Percentiles rank a stretch among this genome's conserved stretches.
Conservation (phyloP, 179 eudicot species). For the Silene vulgaris region DNA sequence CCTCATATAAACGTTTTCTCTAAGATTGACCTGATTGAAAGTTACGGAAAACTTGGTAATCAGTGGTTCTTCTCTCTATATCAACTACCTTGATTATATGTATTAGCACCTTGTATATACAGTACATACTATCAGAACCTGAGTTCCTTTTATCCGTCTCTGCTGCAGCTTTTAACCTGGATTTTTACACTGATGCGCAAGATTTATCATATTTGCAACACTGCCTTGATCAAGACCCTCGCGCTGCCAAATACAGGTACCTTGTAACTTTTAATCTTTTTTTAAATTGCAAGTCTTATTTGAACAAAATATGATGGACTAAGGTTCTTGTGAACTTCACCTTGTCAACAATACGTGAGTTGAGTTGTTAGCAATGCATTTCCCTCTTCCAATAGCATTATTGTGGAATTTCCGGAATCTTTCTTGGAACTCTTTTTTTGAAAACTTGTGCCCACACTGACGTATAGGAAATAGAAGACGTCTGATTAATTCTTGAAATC, state of each 20-base stretch:
- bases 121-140: neutral
- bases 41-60: slow-evolving; percentile 86
- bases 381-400: too few relatives aligned
- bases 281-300: neutral
- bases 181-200: slow-evolving; percentile 83
- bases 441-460: neutral
- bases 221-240: slow-evolving; percentile 78
- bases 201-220: slow-evolving; percentile 73
- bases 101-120: neutral
- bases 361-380: too few relatives aligned
- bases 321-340: neutral
- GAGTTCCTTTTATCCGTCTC: slow-evolving; percentile 11
- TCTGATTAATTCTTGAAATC: too few relatives aligned
- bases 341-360: neutral
- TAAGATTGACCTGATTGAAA: slow-evolving; percentile 89
- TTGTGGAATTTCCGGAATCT: neutral
- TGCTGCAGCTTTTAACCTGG: slow-evolving; percentile 86
- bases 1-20: slow-evolving; percentile 95
- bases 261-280: neutral
- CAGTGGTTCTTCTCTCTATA: slow-evolving; percentile 1
- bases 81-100: neutral
- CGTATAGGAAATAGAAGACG: too few relatives aligned
- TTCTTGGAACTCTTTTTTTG: neutral
- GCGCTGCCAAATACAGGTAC: slow-evolving; percentile 83
- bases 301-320: neutral